Conservation (phyloP, 1,139 yeast genomes). For the Geotrichum histeridarum region DNA sequence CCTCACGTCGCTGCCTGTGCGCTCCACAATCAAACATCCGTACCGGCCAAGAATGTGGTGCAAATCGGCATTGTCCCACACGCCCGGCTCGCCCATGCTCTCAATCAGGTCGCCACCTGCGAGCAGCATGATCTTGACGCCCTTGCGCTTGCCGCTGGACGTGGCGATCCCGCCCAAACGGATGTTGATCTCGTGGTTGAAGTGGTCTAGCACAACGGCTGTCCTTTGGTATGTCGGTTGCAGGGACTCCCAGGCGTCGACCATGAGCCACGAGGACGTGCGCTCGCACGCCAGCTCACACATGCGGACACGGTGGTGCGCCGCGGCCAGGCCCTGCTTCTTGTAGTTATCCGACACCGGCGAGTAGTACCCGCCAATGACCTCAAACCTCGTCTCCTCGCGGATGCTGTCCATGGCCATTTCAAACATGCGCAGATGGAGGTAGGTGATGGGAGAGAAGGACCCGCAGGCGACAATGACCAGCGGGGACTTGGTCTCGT, state of each 20-base stretch:
- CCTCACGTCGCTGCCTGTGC: constrained; percentile 95
- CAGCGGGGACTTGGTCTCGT: constrained; percentile 76
- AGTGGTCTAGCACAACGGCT: constrained; percentile 92
- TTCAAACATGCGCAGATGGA: constrained; percentile 94
- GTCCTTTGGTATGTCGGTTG: constrained; percentile 91
- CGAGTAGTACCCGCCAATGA: constrained; percentile 94
- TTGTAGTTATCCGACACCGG: constrained; percentile 94
- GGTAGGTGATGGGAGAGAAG: constrained; percentile 89
- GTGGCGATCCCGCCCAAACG: constrained; percentile 81
- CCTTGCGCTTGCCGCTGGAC: constrained; percentile 67
- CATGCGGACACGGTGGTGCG: constrained; percentile 91
- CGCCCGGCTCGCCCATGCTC: constrained; percentile 99
- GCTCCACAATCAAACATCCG: constrained; percentile 92
- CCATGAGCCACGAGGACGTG: constrained; percentile 96
- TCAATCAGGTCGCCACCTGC: constrained; percentile 98
- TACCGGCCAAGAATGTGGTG: constrained; percentile 93
- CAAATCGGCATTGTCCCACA: constrained; percentile 94
- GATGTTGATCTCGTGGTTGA: constrained; percentile 89
- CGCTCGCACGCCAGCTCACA: constrained; percentile 97
- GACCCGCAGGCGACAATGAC: constrained; percentile 97
- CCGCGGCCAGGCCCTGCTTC: constrained; percentile 86
- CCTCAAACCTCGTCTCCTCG: constrained; percentile 90
- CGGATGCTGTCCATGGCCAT: constrained; percentile 95
- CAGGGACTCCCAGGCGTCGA: constrained; percentile 97
- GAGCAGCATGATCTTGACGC: constrained; percentile 88